These are phyloP conservation scores for Tubosaeta sp. DNA, from an alignment of 768 basidiomycete genomes.

Conservation along the genomic window DNA sequence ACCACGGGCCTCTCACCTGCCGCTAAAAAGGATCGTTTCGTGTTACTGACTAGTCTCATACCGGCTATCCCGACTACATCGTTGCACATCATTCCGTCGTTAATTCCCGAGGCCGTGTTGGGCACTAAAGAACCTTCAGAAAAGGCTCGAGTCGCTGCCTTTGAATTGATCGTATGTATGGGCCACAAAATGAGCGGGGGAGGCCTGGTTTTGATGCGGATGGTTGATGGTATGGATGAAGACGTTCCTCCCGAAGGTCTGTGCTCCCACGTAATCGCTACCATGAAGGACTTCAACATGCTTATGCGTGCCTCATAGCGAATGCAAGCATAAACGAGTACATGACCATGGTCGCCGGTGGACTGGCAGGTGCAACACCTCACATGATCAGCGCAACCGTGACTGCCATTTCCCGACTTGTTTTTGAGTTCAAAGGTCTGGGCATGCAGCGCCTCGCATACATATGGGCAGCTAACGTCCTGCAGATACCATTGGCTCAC, in stretches of 20 bases:
- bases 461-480: neutral
- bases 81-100: constrained; percentile 79
- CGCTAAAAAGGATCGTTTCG: constrained; percentile 92
- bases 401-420: constrained; percentile 86
- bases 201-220: constrained; percentile 71
- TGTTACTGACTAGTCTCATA: constrained; percentile 66
- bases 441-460: neutral
- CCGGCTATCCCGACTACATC: constrained; percentile 61
- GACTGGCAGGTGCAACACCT: constrained; percentile 86
- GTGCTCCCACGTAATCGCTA: constrained; percentile 1
- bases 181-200: constrained; percentile 87
- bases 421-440: constrained; percentile 94
- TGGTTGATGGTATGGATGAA: constrained; percentile 83
- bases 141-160: constrained; percentile 83
- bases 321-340: constrained; percentile 84
- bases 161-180: constrained; percentile 88
- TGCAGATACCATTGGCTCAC: constrained; percentile 60
- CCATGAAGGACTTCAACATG: constrained; percentile 1
- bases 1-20: constrained; percentile 67
- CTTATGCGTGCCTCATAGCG: constrained; percentile 35
- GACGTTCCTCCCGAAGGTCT: constrained; percentile 46
- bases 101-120: constrained; percentile 91
- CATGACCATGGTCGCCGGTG: constrained; percentile 95
- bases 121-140: constrained; percentile 97
- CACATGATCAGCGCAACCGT: constrained; percentile 99